Percentiles rank a stretch among this genome's conserved stretches.
Evolutionary conservation across 495 filamentous ascomycete genomes (phyloP).

Genomic region (Extremus antarcticus): DNA sequence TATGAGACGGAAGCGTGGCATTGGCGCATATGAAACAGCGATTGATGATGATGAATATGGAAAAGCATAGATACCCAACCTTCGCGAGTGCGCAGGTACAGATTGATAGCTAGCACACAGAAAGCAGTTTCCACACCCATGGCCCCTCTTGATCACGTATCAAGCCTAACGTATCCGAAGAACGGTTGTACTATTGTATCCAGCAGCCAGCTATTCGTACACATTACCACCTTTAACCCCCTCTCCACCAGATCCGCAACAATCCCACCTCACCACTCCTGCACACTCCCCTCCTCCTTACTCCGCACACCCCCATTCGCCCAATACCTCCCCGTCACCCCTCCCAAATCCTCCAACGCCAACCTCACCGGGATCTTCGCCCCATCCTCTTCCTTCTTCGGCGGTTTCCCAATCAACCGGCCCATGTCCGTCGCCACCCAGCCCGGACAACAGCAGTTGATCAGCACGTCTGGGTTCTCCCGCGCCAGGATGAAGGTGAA

Average conservation of each 20-base stretch:
- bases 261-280: constrained; percentile 15
- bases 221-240: no score
- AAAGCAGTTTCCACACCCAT: no score
- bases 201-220: no score
- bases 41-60: no score
- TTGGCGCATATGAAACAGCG: neutral
- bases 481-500: constrained; percentile 23
- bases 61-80: neutral
- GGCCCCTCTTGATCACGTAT: no score
- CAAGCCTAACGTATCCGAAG: no score
- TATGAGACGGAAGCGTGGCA: neutral
- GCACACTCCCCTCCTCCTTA: constrained; percentile 11
- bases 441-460: constrained; percentile 32
- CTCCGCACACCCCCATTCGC: constrained; percentile 19
- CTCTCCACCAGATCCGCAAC: neutral
- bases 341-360: constrained; percentile 16
- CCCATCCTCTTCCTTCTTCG: constrained; percentile 19
- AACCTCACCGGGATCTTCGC: constrained; percentile 19
- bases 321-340: constrained; percentile 19
- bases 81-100: neutral
- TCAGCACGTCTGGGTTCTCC: constrained; percentile 18
- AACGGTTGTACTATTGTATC: no score
- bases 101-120: neutral
- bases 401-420: constrained; percentile 12
- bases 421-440: constrained; percentile 27